Conservation (phyloP, 164 flowering plant species). For the Kalanchoe fedtschenkoi region DNA sequence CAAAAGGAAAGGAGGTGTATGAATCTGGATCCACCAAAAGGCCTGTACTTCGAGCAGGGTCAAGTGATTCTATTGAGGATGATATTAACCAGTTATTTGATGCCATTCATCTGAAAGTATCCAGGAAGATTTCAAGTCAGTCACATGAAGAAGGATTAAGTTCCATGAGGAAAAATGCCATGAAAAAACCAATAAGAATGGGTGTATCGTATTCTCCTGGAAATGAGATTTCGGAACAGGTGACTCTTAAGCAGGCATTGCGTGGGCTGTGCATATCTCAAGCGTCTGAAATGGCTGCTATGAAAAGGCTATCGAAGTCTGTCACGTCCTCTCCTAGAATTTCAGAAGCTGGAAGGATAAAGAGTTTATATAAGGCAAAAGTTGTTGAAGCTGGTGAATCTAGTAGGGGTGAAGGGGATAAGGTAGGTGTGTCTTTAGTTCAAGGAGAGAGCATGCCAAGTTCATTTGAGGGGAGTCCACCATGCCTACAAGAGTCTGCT, state of each 20-base stretch:
- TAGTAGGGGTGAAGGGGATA: slow-evolving; percentile 18
- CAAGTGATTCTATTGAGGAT: slow-evolving; percentile 26
- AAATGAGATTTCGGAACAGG: slow-evolving; percentile 40
- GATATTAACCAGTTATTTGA: slow-evolving; percentile 56
- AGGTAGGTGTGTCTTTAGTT: slow-evolving; percentile 21
- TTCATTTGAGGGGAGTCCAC: slow-evolving; percentile 12
- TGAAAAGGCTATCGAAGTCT: slow-evolving; percentile 37
- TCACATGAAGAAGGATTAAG: slow-evolving; percentile 16
- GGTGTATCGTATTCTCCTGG: slow-evolving; percentile 33
- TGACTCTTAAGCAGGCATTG: slow-evolving; percentile 51
- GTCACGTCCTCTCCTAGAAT: slow-evolving; percentile 19
- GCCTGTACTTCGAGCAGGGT: slow-evolving; percentile 15
- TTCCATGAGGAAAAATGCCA: slow-evolving; percentile 19
- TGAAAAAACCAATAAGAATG: slow-evolving; percentile 37
- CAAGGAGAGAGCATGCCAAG: slow-evolving; percentile 23
- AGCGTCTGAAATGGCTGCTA: slow-evolving; percentile 72
- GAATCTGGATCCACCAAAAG: slow-evolving; percentile 13
- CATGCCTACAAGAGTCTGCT: slow-evolving; percentile 10
- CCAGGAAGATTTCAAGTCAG: slow-evolving; percentile 22
- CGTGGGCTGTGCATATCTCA: slow-evolving; percentile 57
- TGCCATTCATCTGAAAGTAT: slow-evolving; percentile 28
- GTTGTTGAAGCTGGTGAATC: slow-evolving; percentile 28
- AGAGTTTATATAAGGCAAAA: slow-evolving; percentile 26
- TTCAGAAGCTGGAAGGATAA: slow-evolving; percentile 44
- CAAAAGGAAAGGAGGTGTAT: slow-evolving; percentile 9